A percentile compares a stretch with the other conserved stretches of the same genome.
These are phyloP conservation scores for Epichloe gansuensis DNA, from an alignment of 2,329 filamentous ascomycete genomes.

Conservation along the genomic window DNA sequence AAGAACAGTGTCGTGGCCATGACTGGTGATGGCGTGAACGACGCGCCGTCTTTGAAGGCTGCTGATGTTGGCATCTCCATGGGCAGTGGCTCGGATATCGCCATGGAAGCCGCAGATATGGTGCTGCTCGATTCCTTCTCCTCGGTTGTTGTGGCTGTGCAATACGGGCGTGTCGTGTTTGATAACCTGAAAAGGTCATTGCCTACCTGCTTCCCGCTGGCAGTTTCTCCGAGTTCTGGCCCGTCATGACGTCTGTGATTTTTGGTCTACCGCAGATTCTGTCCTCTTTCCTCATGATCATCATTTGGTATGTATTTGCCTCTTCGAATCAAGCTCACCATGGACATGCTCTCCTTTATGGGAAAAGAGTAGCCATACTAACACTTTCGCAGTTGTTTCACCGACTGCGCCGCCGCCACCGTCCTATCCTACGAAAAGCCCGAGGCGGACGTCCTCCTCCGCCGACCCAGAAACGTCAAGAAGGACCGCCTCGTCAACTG, in stretches of 20 bases:
- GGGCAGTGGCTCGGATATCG: constrained; percentile 70
- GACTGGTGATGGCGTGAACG: constrained; percentile 81
- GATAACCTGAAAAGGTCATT: constrained; percentile 64
- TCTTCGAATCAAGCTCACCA: neutral
- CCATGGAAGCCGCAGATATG: constrained; percentile 71
- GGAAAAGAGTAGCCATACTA: no score
- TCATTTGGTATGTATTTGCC: constrained; percentile 37
- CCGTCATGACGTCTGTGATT: constrained; percentile 58
- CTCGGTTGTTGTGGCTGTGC: constrained; percentile 59
- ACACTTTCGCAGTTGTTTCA: constrained; percentile 47
- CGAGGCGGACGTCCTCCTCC: constrained; percentile 61
- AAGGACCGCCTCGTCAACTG: constrained; percentile 63
- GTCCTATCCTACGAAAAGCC: constrained; percentile 65
- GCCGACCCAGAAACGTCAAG: constrained; percentile 54
- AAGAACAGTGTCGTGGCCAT: constrained; percentile 60
- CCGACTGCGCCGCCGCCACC: constrained; percentile 62
- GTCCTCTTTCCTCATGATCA: constrained; percentile 61
- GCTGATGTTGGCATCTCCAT: constrained; percentile 78
- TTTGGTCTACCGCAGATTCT: constrained; percentile 65
- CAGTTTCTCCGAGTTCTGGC: constrained; percentile 65
- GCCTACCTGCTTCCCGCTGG: constrained; percentile 65
- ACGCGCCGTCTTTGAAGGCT: constrained; percentile 66
- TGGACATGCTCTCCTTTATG: no score
- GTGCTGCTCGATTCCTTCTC: constrained; percentile 66
- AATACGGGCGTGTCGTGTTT: constrained; percentile 64